Evolutionary conservation across 345 rosid species (phyloP).

Genomic region (Rhodomyrtus tomentosa): DNA sequence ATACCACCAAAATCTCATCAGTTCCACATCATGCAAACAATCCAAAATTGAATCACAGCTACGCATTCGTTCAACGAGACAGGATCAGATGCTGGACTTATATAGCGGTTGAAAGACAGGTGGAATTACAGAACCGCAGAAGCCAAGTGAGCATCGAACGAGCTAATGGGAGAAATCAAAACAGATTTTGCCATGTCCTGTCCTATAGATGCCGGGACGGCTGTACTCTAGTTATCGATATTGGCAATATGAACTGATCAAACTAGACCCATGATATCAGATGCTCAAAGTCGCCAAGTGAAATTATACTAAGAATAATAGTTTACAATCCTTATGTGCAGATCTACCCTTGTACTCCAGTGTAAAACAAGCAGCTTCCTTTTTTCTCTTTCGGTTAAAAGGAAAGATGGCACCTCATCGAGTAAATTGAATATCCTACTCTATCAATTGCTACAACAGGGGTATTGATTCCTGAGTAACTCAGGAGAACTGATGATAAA

Average conservation of each 20-base stretch:
- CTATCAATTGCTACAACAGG: constrained; percentile 23
- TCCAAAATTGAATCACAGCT: background rate
- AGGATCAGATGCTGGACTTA: background rate
- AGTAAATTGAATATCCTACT: constrained; percentile 2
- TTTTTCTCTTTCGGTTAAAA: background rate
- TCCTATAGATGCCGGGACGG: background rate
- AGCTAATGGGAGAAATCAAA: background rate
- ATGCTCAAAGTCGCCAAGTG: background rate
- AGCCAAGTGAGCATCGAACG: background rate
- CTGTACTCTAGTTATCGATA: background rate
- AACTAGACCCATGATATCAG: background rate
- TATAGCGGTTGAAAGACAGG: background rate
- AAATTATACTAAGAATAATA: background rate
- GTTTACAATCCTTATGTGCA: background rate
- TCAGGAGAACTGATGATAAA: background rate
- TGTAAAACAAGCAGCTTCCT: background rate
- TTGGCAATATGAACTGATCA: background rate
- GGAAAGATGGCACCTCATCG: background rate
- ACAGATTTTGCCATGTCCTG: background rate
- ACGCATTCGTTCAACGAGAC: background rate
- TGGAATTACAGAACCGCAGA: background rate
- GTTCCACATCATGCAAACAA: background rate
- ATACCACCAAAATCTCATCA: background rate
- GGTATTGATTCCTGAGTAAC: background rate
- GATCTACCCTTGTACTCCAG: background rate